These are phyloP conservation scores for Juncus effusus DNA, from an alignment of 176 grass and related monocot species.

Conservation along the genomic window DNA sequence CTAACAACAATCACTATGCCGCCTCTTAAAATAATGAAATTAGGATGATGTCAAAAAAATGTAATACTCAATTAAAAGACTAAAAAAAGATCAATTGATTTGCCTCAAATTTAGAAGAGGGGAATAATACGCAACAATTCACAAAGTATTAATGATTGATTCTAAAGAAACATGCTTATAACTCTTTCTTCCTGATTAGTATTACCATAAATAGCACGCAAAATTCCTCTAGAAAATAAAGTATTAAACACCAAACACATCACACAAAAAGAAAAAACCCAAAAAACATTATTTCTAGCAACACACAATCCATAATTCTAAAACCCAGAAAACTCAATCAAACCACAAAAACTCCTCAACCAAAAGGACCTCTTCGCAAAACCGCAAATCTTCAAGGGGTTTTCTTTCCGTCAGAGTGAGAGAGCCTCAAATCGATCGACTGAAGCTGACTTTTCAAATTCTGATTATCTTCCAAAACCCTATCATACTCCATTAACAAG, in stretches of 20 bases:
- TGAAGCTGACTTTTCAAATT: conserved; percentile 55
- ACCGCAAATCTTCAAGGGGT: conserved; percentile 5
- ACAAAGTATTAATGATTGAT: too few relatives aligned
- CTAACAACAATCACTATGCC: too few relatives aligned
- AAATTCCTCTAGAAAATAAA: conserved; percentile 10
- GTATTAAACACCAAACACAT: neutral
- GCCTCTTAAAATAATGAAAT: too few relatives aligned
- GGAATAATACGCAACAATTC: too few relatives aligned
- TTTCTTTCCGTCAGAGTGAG: conserved; percentile 63
- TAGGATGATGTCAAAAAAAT: too few relatives aligned
- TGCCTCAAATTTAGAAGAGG: too few relatives aligned
- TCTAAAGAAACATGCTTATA: too few relatives aligned
- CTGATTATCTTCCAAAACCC: conserved; percentile 65
- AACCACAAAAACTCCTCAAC: neutral
- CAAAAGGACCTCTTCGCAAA: neutral
- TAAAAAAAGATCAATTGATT: too few relatives aligned
- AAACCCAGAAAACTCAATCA: neutral
- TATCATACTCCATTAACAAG: conserved; percentile 63
- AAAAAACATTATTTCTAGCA: neutral
- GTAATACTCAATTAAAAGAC: too few relatives aligned
- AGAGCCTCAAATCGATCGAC: conserved; percentile 41
- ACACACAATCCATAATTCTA: neutral
- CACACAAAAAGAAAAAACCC: neutral
- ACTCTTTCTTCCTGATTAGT: too few relatives aligned
- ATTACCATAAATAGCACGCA: too few relatives aligned